A percentile compares a stretch with the other conserved stretches of the same genome.
Conservation (phyloP, 495 filamentous ascomycete genomes). For the Aspergillus panamensis region DNA sequence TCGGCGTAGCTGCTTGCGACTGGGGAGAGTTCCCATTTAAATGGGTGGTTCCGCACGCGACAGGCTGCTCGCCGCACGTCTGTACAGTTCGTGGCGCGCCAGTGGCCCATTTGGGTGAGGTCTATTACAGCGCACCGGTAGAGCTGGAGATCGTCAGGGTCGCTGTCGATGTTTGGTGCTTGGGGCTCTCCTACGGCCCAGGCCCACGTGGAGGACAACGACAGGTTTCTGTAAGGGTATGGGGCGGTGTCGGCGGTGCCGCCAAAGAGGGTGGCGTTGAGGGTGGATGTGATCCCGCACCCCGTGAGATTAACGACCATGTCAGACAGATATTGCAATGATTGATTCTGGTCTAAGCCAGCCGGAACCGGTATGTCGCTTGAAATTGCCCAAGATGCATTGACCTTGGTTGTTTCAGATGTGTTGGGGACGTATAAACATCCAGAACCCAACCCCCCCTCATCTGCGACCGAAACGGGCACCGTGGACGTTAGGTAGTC, state of each 20-base stretch:
- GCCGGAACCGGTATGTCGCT: slow-evolving; percentile 28
- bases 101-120: slow-evolving; percentile 44
- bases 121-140: slow-evolving; percentile 55
- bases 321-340: slow-evolving; percentile 29
- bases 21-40: slow-evolving; percentile 52
- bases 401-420: slow-evolving; percentile 38
- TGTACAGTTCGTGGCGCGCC: slow-evolving; percentile 54
- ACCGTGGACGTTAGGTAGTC: slow-evolving; percentile 34
- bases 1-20: slow-evolving; percentile 31
- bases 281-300: slow-evolving; percentile 57
- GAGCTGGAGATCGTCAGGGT: slow-evolving; percentile 21
- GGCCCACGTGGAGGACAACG: slow-evolving; percentile 52
- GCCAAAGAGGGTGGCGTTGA: slow-evolving; percentile 54
- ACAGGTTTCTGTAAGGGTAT: slow-evolving; percentile 48
- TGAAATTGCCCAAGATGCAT: slow-evolving; percentile 57
- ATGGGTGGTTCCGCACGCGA: slow-evolving; percentile 47
- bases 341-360: slow-evolving; percentile 31
- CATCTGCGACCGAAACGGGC: slow-evolving; percentile 23
- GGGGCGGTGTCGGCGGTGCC: slow-evolving; percentile 46
- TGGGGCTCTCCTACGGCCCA: slow-evolving; percentile 57
- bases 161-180: slow-evolving; percentile 19
- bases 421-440: slow-evolving; percentile 49
- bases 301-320: slow-evolving; percentile 42
- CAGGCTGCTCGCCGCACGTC: slow-evolving; percentile 50
- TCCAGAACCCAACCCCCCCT: slow-evolving; percentile 43